These are phyloP conservation scores for Mortierella sp. DNA, from an alignment of 371 early-diverging fungal genomes.

Conservation along the genomic window DNA sequence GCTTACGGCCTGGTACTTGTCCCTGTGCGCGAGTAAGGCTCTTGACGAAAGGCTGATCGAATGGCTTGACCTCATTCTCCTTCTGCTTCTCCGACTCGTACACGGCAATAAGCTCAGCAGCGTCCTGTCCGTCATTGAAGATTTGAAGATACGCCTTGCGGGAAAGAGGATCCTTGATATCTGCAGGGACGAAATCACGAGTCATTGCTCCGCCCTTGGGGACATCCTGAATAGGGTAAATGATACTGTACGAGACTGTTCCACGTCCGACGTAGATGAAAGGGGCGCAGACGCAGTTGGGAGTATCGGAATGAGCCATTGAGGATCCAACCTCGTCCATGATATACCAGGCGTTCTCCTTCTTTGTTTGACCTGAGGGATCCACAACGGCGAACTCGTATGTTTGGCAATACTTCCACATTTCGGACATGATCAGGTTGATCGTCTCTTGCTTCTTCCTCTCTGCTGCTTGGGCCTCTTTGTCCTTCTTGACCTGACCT, in stretches of 20 bases:
- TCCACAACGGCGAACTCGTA: slow-evolving; percentile 67
- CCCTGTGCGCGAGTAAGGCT: slow-evolving; percentile 10
- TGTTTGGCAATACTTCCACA: slow-evolving; percentile 70
- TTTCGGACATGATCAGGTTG: slow-evolving; percentile 53
- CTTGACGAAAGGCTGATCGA: slow-evolving; percentile 43
- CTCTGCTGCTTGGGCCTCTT: slow-evolving; percentile 49
- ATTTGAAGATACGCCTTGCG: slow-evolving; percentile 64
- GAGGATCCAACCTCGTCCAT: slow-evolving; percentile 70
- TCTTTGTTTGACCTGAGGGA: slow-evolving; percentile 61
- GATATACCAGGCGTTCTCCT: slow-evolving; percentile 69
- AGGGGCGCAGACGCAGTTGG: slow-evolving; percentile 64
- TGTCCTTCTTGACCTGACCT: slow-evolving; percentile 46
- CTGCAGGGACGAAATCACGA: slow-evolving; percentile 61
- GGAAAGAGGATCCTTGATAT: slow-evolving; percentile 55
- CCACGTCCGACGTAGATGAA: slow-evolving; percentile 70
- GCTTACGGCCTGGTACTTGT: slow-evolving; percentile 13
- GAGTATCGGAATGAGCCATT: slow-evolving; percentile 62
- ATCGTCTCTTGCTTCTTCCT: slow-evolving; percentile 45
- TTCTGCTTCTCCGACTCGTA: slow-evolving; percentile 49
- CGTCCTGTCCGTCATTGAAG: slow-evolving; percentile 55
- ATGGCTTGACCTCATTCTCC: slow-evolving; percentile 26
- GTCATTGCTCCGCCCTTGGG: slow-evolving; percentile 60
- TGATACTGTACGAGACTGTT: slow-evolving; percentile 69
- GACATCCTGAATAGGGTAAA: slow-evolving; percentile 67
- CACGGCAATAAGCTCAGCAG: slow-evolving; percentile 53